phyloP scores from a whole-genome alignment of 768 basidiomycete species.

The Glaciozyma martinii region DNA sequence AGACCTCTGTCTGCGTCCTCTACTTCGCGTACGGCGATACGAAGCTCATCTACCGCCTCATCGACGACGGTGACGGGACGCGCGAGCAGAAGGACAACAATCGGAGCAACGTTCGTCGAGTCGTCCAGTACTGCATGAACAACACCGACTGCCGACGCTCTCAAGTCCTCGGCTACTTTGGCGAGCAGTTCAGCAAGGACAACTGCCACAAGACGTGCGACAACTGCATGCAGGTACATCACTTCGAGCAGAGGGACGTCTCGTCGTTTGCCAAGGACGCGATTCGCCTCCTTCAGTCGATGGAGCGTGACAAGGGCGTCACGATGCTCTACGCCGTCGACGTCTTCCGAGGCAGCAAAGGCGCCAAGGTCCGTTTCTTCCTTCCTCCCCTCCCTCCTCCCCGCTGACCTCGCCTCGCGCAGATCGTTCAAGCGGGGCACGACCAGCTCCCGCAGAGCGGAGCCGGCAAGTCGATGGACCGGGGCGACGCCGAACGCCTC shows the following conservation, averaged over 20 bases:
- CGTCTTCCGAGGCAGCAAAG: slow-evolving; percentile 59
- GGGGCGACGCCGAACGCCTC: slow-evolving; percentile 57
- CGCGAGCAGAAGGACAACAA: slow-evolving; percentile 59
- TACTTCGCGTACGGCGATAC: slow-evolving; percentile 52
- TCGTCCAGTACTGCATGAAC: slow-evolving; percentile 73
- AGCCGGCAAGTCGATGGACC: slow-evolving; percentile 47
- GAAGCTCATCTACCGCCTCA: slow-evolving; percentile 43
- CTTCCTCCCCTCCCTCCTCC: not conserved
- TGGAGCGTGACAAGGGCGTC: slow-evolving; percentile 48
- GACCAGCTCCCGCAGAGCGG: slow-evolving; percentile 51
- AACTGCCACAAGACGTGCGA: slow-evolving; percentile 69
- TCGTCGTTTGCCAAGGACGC: slow-evolving; percentile 51
- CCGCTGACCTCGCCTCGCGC: slow-evolving; percentile 6
- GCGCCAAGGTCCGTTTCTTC: slow-evolving; percentile 28
- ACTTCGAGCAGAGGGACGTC: slow-evolving; percentile 56
- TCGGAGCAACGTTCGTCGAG: slow-evolving; percentile 54
- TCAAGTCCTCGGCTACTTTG: slow-evolving; percentile 81
- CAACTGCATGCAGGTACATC: slow-evolving; percentile 60
- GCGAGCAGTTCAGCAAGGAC: slow-evolving; percentile 61
- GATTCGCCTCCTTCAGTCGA: slow-evolving; percentile 51
- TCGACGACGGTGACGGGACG: slow-evolving; percentile 39
- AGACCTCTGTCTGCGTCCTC: slow-evolving; percentile 72
- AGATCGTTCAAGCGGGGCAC: slow-evolving; percentile 47
- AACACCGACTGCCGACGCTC: slow-evolving; percentile 74
- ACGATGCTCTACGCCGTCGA: slow-evolving; percentile 55